Evolutionary conservation across 1,284 basidiomycete species (phyloP).

Genomic region (Irpex lacteus): DNA sequence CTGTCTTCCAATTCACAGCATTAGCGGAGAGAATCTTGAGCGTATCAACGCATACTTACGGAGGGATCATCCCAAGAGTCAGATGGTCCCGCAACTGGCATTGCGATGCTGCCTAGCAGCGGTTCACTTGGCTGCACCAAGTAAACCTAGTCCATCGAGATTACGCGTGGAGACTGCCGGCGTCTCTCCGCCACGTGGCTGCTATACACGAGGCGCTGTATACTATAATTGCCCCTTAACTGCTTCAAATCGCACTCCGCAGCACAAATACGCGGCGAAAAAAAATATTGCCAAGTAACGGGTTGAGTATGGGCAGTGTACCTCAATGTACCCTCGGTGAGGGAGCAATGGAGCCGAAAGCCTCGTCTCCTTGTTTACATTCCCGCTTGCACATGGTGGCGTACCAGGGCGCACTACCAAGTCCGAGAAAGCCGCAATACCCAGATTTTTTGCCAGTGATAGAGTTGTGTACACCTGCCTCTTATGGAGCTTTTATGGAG

Average conservation of each 20-base stretch:
- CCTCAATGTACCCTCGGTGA: background rate
- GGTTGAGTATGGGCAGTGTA: background rate
- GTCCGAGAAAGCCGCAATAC: background rate
- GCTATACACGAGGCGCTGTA: background rate
- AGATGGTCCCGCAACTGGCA: conserved; percentile 8
- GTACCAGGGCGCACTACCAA: background rate
- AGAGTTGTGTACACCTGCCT: too few species aligned
- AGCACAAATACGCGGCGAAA: background rate
- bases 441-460: too few species aligned
- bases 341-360: background rate
- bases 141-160: background rate
- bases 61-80: conserved; percentile 12
- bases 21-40: background rate
- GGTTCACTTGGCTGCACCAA: background rate
- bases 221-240: background rate
- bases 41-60: background rate
- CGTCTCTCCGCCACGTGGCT: background rate
- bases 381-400: background rate
- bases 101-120: background rate
- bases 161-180: background rate
- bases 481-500: too few species aligned
- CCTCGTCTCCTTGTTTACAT: background rate
- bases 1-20: conserved; percentile 8
- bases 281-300: background rate
- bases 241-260: background rate